Evolutionary conservation across 352 stramenopile genomes (phyloP), one percentile per base, ranked within the genome.

Genomic region (Phytophthora cryptogea): DNA sequence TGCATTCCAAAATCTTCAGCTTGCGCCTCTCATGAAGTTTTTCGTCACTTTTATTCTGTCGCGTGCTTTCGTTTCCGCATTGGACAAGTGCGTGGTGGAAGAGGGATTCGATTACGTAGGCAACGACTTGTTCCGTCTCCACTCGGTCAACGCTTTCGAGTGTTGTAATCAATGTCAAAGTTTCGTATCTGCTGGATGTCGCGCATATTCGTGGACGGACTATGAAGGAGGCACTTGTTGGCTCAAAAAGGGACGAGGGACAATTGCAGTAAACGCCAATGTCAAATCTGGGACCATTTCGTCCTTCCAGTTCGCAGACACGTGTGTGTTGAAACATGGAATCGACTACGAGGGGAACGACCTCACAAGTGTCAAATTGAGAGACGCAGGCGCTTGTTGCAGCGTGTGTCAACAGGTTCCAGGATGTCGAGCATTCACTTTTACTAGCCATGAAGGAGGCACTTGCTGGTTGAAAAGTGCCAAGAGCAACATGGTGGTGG

Each of bases 161-260:
- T 76, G 59, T 56, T 79, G 70, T 26, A 37, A 52, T n/a, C 49
- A 70, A 5, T 76, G 67, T 35, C 36, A 53, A 20, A 8, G 39
- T 11, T 48, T 42, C 54, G 46, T 54, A 10, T n/a, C 28, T 23
- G 37, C 40, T 10, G 59, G 67, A 11, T 83, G 72, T 57, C 58
- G 69, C 39, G 76, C 71, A 5, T 84, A 65, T 49, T 75, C 78
- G 35, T 90, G 76, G 76, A 80, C 52, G n/a, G 60, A 61, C 49
- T 56, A 55, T 39, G 67, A 74, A 31, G 74, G 74, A 11, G 73
- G 77, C 16, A 86, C 69, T 5, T 87, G 75, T 52, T 89, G 70
- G 70, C 63, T 89, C 63, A 89, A 89, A 63, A 84, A 51, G 26
- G 63, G 53, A 6, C 66, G 65, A n/a, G 67, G 67, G 13, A 57